phyloP scores from a whole-genome alignment of 129 eudicot genomes.

The Artemisia annua region DNA sequence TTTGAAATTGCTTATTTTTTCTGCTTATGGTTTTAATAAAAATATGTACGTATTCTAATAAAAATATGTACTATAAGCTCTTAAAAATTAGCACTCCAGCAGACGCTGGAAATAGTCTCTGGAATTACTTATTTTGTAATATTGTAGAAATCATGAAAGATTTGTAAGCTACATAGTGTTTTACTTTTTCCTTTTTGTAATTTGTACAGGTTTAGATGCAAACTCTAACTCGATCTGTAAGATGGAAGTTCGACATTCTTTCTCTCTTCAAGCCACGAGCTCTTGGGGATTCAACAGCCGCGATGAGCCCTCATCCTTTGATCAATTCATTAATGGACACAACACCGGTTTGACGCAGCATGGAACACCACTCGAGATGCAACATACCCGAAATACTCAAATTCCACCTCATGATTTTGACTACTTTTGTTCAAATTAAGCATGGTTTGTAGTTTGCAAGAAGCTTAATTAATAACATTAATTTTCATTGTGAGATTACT shows the following conservation, averaged over 20 bases:
- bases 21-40: neutral
- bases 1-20: no score
- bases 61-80: no score
- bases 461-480: no score
- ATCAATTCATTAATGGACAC: slow-evolving; percentile 30
- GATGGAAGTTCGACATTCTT: slow-evolving; percentile 39
- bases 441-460: neutral
- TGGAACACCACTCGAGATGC: slow-evolving; percentile 27
- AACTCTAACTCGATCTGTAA: slow-evolving; percentile 15
- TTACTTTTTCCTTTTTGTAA: neutral
- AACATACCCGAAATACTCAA: slow-evolving; percentile 15
- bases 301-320: slow-evolving; percentile 30
- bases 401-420: slow-evolving; percentile 15
- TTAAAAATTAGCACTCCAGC: no score
- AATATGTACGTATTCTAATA: no score
- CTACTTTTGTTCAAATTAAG: slow-evolving; percentile 25
- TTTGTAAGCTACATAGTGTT: no score
- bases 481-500: no score
- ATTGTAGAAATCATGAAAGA: no score
- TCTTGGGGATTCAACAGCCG: slow-evolving; percentile 38
- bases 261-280: slow-evolving; percentile 39
- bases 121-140: neutral
- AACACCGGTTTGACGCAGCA: slow-evolving; percentile 16
- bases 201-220: slow-evolving; percentile 29
- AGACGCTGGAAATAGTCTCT: neutral